Evolutionary conservation across 2,329 filamentous ascomycete genomes (phyloP).

Genomic region (Aspergillus hiratsukae): DNA sequence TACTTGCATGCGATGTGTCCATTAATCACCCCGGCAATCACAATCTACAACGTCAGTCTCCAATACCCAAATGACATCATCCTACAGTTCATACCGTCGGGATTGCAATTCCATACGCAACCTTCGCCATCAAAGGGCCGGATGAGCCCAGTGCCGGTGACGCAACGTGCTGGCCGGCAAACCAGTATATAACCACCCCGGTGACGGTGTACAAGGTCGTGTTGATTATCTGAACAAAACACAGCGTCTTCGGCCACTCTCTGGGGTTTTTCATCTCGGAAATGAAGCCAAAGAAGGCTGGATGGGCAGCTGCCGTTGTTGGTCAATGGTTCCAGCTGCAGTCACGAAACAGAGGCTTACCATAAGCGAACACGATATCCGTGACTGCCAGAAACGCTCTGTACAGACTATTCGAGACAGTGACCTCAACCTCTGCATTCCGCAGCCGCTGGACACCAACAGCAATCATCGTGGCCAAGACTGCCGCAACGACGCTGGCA

Average conservation of each 20-base stretch:
- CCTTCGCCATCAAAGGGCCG: slow-evolving; percentile 50
- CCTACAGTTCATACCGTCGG: slow-evolving; percentile 47
- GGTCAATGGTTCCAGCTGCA: slow-evolving; percentile 12
- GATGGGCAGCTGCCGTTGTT: slow-evolving; percentile 45
- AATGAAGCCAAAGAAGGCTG: slow-evolving; percentile 63
- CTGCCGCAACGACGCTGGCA: slow-evolving; percentile 57
- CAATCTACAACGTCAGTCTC: slow-evolving; percentile 40
- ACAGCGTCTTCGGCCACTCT: slow-evolving; percentile 58
- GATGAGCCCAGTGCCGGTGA: slow-evolving; percentile 64
- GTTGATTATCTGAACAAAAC: slow-evolving; percentile 54
- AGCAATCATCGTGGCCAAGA: slow-evolving; percentile 61
- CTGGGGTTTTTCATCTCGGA: slow-evolving; percentile 58
- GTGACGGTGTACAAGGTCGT: slow-evolving; percentile 60
- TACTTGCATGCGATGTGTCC: slow-evolving; percentile 62
- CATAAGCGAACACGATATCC: slow-evolving; percentile 67
- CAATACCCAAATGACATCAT: neutral
- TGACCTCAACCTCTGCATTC: slow-evolving; percentile 26
- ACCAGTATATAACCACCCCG: slow-evolving; percentile 63
- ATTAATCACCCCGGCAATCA: slow-evolving; percentile 65
- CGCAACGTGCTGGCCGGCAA: slow-evolving; percentile 55
- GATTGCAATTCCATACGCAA: slow-evolving; percentile 62
- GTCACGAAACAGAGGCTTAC: slow-evolving; percentile 35
- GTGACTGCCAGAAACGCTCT: slow-evolving; percentile 56
- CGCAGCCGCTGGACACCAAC: slow-evolving; percentile 50
- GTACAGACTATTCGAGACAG: slow-evolving; percentile 41